Evolutionary conservation across 2,329 filamentous ascomycete genomes (phyloP).

Genomic region (Fusarium solani-melongenae): DNA sequence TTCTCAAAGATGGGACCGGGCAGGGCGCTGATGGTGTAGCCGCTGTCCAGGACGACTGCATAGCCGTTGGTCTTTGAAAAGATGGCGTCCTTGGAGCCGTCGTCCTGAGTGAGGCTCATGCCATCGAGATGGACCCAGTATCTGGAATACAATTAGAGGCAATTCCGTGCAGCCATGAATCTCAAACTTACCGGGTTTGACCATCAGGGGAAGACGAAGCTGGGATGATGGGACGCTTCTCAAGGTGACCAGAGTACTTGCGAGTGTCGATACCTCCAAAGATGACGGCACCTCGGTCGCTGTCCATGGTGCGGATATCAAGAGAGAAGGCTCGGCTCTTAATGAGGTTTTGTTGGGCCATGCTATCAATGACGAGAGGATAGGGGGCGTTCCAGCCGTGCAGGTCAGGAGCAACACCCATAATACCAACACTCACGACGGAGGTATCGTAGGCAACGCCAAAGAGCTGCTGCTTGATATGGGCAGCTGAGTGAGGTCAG

Average conservation of each 20-base stretch:
- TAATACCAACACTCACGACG: conserved; percentile 45
- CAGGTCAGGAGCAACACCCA: conserved; percentile 50
- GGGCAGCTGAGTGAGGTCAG: conserved; percentile 40
- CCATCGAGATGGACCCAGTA: conserved; percentile 58
- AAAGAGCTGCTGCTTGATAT: conserved; percentile 50
- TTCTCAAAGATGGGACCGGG: conserved; percentile 64
- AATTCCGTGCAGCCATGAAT: too few species aligned
- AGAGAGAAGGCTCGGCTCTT: conserved; percentile 52
- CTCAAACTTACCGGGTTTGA: conserved; percentile 40
- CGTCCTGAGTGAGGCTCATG: conserved; percentile 48
- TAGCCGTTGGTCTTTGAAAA: conserved; percentile 53
- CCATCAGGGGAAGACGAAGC: conserved; percentile 49
- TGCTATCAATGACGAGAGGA: conserved; percentile 49
- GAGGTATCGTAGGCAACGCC: conserved; percentile 50
- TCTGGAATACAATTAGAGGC: conserved; percentile 32
- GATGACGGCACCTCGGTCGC: conserved; percentile 50
- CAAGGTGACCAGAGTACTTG: conserved; percentile 65
- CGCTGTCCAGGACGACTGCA: conserved; percentile 71
- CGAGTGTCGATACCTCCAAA: conserved; percentile 68
- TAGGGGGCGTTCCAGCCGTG: conserved; percentile 50
- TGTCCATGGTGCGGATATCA: conserved; percentile 48
- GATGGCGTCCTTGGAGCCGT: conserved; percentile 55
- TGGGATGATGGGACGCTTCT: conserved; percentile 66
- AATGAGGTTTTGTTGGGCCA: conserved; percentile 49
- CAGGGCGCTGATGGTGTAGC: conserved; percentile 74